A percentile compares a stretch with the other conserved stretches of the same genome.
Evolutionary conservation across 2,329 filamentous ascomycete genomes (phyloP).

Genomic region (Thielaviopsis punctulata): DNA sequence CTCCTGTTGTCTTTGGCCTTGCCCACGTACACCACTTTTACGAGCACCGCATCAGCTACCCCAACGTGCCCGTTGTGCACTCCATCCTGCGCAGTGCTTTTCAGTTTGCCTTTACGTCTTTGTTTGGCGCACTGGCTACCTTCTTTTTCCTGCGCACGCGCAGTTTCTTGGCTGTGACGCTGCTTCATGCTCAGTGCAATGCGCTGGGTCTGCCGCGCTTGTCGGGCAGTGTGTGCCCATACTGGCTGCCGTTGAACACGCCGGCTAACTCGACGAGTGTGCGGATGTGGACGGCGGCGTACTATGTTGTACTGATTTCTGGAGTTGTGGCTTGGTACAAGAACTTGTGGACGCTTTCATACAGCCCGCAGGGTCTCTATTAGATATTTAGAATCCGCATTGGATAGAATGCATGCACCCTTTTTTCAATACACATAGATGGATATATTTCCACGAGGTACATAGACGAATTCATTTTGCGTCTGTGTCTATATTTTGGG

Average conservation of each 20-base stretch:
- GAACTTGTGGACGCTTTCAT: conserved; percentile 55
- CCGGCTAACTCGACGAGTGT: conserved; percentile 13
- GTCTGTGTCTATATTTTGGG: not conserved
- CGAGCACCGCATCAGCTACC: conserved; percentile 73
- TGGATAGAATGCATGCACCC: too few relatives aligned
- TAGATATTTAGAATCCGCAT: not conserved
- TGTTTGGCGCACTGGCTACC: conserved; percentile 86
- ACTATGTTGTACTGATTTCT: too few relatives aligned
- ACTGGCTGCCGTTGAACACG: conserved; percentile 21
- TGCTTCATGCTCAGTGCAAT: conserved; percentile 82
- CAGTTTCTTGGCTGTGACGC: conserved; percentile 56
- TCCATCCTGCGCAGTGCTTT: conserved; percentile 57
- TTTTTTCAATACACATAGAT: not conserved
- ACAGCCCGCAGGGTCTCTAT: conserved; percentile 21
- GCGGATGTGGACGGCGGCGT: conserved; percentile 50
- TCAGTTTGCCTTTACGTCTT: conserved; percentile 76
- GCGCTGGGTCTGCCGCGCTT: conserved; percentile 75
- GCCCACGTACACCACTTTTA: conserved; percentile 94
- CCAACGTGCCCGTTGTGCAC: conserved; percentile 43
- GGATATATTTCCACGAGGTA: not conserved
- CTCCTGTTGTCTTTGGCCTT: conserved; percentile 79
- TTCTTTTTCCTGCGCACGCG: conserved; percentile 80
- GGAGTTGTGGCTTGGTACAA: conserved; percentile 54
- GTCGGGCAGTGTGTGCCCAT: conserved; percentile 56
- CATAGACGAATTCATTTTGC: not conserved